A percentile compares a stretch with the other conserved stretches of the same genome.
Evolutionary conservation across 306 rosid genomes (phyloP).

Genomic region (Erythrophleum fordii): DNA sequence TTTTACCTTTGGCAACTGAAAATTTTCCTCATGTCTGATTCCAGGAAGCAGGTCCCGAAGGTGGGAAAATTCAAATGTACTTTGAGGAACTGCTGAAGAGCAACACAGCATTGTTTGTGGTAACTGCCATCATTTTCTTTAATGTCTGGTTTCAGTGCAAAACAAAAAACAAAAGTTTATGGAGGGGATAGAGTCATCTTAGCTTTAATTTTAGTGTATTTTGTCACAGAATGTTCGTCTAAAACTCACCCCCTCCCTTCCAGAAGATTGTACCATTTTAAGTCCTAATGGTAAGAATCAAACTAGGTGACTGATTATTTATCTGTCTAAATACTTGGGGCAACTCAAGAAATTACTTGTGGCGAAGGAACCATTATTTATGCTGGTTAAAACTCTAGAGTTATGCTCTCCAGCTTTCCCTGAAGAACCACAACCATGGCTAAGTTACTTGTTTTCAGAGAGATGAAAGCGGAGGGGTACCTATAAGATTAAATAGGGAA

Average conservation of each 20-base stretch:
- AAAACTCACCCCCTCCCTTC: background rate
- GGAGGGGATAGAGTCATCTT: background rate
- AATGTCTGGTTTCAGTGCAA: background rate
- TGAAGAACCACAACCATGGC: constrained; percentile 5
- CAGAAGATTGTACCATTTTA: constrained; percentile 15
- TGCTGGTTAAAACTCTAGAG: background rate
- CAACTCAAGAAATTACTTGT: constrained; percentile 28
- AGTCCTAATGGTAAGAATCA: background rate
- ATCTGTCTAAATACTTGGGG: background rate
- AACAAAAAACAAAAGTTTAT: background rate
- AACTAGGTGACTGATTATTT: background rate
- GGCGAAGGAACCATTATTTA: background rate
- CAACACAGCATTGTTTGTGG: constrained; percentile 94
- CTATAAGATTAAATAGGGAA: background rate
- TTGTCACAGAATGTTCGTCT: constrained; percentile 11
- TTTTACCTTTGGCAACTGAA: constrained; percentile 20
- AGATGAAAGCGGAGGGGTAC: background rate
- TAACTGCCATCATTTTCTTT: constrained; percentile 44
- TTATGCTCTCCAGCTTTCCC: background rate
- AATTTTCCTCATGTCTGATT: constrained; percentile 34
- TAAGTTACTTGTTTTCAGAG: background rate
- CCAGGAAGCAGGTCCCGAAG: constrained; percentile 95
- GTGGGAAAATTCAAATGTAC: constrained; percentile 91
- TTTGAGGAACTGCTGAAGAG: constrained; percentile 94
- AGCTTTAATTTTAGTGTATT: constrained; percentile 4